phyloP scores from a whole-genome alignment of 116 monocot species.

The Posidonia oceanica region DNA sequence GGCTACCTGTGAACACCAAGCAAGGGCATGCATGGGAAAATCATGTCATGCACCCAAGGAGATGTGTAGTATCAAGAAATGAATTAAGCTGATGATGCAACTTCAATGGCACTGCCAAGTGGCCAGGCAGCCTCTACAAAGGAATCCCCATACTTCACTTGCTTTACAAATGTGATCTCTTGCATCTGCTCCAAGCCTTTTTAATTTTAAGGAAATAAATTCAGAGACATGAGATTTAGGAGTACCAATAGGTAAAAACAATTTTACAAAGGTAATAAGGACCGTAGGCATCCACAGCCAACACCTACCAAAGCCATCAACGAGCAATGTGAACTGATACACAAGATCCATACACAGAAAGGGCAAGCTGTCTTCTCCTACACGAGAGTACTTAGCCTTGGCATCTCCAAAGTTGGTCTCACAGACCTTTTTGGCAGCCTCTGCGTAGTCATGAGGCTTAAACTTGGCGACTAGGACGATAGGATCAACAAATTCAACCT shows the following conservation, averaged over 20 bases:
- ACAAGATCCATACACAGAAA: slow-evolving; percentile 60
- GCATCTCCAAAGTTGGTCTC: slow-evolving; percentile 24
- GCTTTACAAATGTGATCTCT: slow-evolving; percentile 83
- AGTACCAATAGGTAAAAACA: too few species aligned
- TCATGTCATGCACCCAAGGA: too few species aligned
- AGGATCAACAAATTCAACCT: slow-evolving; percentile 52
- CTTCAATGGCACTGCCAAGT: slow-evolving; percentile 86
- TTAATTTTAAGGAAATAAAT: not conserved
- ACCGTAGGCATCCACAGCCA: too few species aligned
- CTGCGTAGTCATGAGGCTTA: slow-evolving; percentile 30
- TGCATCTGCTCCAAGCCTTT: slow-evolving; percentile 60
- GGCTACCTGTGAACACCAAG: too few species aligned
- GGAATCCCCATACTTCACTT: slow-evolving; percentile 59
- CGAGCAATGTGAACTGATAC: slow-evolving; percentile 57
- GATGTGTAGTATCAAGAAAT: too few species aligned
- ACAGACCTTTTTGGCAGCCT: slow-evolving; percentile 44
- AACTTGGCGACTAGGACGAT: slow-evolving; percentile 24
- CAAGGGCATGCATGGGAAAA: too few species aligned
- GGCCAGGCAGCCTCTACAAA: slow-evolving; percentile 94
- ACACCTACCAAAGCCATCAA: slow-evolving; percentile 62
- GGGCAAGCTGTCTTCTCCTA: slow-evolving; percentile 31
- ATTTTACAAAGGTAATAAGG: too few species aligned
- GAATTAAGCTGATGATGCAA: slow-evolving; percentile 27
- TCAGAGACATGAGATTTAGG: too few species aligned
- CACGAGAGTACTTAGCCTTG: slow-evolving; percentile 20